Percentiles rank a stretch among this genome's conserved stretches.
Evolutionary conservation across 2,329 filamentous ascomycete species (phyloP).

Genomic region (Fusarium irregulare): DNA sequence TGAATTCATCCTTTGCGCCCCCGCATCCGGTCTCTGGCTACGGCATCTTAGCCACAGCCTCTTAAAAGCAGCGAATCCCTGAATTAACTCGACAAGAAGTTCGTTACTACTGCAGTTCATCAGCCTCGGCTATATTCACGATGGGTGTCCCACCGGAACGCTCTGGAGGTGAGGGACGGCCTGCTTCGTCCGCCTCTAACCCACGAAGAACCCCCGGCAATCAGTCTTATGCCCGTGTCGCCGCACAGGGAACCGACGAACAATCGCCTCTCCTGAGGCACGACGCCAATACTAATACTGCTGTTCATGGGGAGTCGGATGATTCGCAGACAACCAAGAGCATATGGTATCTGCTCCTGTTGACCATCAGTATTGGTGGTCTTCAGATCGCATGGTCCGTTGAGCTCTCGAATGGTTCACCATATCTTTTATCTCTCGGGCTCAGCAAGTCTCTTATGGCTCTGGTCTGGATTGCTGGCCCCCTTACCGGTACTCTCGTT

Average conservation of each 20-base stretch:
- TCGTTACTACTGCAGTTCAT: conserved; percentile 9
- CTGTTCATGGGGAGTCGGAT: conserved; percentile 32
- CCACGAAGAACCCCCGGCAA: conserved; percentile 20
- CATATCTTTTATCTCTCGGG: conserved; percentile 82
- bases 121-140: conserved; percentile 1
- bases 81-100: conserved; percentile 12
- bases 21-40: conserved; percentile 28
- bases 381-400: conserved; percentile 97
- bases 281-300: conserved; percentile 15
- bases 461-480: conserved; percentile 86
- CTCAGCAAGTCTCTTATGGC: conserved; percentile 86
- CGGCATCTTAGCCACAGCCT: conserved; percentile 8
- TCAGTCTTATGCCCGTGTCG: conserved; percentile 35
- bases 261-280: conserved; percentile 48
- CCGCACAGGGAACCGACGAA: conserved; percentile 41
- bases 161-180: conserved; percentile 7
- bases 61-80: conserved; percentile 20
- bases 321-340: conserved; percentile 76
- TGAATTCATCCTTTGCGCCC: conserved; percentile 9
- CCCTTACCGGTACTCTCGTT: conserved; percentile 80
- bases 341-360: conserved; percentile 83
- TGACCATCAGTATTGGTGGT: conserved; percentile 88
- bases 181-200: conserved; percentile 15
- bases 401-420: conserved; percentile 92
- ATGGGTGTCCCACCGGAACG: conserved; percentile 32